Evolutionary conservation across 257 asterid species (phyloP), one percentile per base, ranked within the genome.

Genomic region (Penstemon eatonii): DNA sequence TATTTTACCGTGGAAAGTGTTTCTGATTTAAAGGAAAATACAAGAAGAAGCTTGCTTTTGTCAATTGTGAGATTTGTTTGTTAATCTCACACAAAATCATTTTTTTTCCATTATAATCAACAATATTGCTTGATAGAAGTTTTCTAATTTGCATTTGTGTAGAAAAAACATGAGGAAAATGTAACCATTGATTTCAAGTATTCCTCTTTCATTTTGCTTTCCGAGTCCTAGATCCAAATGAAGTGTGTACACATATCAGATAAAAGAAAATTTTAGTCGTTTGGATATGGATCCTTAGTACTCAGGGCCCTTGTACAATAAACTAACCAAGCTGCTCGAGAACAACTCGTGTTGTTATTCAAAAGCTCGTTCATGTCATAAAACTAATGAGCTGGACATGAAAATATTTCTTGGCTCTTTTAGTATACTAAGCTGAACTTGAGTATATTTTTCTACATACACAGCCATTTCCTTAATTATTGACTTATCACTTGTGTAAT

Each of bases 351-450:
- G 9, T 55, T 6, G 58, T 15, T 46, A 53, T 61, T 46, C 55
- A 19, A 45, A 68, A 60, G 65, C 53, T 45, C 54, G 15, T 38
- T 15, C 54, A 72, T 65, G 36, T 57, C 69, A 56, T 25, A 52
- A 11, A 47, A 38, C 18, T 44, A 40, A 52, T 38, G 59, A 53
- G 53, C 40, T 43, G 40, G 38, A 66, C 44, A 36, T 13, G 42
- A 6, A 33, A 41, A 53, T 44, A 52, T 13, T n/a, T 56, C 38
- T 39, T 18, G 18, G 63, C 18, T 53, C 59, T 63, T 41, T 55
- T 11, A 67, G 64, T 33, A 55, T 67, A 67, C 11, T 49, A 47
- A 39, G 69, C 47, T 60, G 41, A 18, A 46, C 5, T 19, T 60
- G 4, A 45, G 19, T 4, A 59, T 44, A 50, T 11, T 6, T n/a